Conservation (phyloP, 768 basidiomycete species). For the Mycena latifolia region DNA sequence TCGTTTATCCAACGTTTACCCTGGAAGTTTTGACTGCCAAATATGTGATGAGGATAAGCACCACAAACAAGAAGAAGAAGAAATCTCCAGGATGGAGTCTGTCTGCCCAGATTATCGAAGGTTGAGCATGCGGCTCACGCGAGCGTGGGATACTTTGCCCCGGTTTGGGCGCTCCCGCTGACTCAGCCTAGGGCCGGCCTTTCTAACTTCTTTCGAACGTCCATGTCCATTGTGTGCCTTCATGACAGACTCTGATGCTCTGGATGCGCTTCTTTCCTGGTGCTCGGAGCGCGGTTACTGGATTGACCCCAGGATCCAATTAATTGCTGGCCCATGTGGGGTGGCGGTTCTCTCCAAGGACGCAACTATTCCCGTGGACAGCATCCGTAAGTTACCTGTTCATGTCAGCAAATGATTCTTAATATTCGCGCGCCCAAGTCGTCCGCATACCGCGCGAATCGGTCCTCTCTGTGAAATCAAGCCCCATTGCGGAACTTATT, state of each 20-base stretch:
- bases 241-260: slow-evolving; percentile 28
- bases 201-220: background rate
- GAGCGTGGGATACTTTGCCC: too few species aligned
- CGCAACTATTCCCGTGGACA: slow-evolving; percentile 46
- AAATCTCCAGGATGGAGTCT: too few species aligned
- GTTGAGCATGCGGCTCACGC: too few species aligned
- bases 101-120: too few species aligned
- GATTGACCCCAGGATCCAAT: slow-evolving; percentile 59
- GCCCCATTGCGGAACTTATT: slow-evolving; percentile 60
- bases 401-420: slow-evolving; percentile 4
- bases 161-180: too few species aligned
- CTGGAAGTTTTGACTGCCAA: too few species aligned
- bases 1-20: too few species aligned
- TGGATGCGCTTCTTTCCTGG: slow-evolving; percentile 59
- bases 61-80: too few species aligned
- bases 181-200: too few species aligned
- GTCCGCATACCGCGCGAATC: slow-evolving; percentile 73
- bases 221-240: slow-evolving; percentile 19
- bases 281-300: slow-evolving; percentile 57
- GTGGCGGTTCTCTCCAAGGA: slow-evolving; percentile 53
- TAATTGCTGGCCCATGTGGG: slow-evolving; percentile 45
- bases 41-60: too few species aligned
- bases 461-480: slow-evolving; percentile 72
- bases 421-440: slow-evolving; percentile 54
- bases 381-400: slow-evolving; percentile 50